Evolutionary conservation across 2,329 filamentous ascomycete genomes (phyloP).

Genomic region (Ophiocordyceps sinensis): DNA sequence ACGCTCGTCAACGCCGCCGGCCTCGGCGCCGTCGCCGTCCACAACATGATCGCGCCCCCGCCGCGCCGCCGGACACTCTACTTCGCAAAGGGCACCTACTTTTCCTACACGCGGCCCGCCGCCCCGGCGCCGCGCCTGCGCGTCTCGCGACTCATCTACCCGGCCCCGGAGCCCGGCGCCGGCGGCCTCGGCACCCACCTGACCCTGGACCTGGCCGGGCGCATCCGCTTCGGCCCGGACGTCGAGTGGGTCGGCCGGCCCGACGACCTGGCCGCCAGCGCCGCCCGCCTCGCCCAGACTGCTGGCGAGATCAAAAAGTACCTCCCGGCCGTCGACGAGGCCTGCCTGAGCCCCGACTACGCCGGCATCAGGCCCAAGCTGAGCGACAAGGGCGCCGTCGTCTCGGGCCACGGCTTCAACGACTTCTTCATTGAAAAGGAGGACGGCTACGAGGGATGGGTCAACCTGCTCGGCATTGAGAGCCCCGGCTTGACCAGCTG

Average conservation of each 20-base stretch:
- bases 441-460: constrained; percentile 65
- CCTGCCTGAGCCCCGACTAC: constrained; percentile 64
- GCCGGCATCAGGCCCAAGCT: constrained; percentile 87
- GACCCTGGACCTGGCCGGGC: constrained; percentile 74
- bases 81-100: constrained; percentile 94
- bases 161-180: constrained; percentile 66
- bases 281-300: constrained; percentile 47
- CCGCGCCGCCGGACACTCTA: constrained; percentile 44
- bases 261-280: constrained; percentile 53
- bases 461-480: constrained; percentile 87
- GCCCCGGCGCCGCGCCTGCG: constrained; percentile 35
- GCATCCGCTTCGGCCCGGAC: constrained; percentile 84
- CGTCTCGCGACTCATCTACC: constrained; percentile 69
- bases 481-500: constrained; percentile 81
- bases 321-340: constrained; percentile 56
- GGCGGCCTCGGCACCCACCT: constrained; percentile 86
- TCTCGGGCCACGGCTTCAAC: constrained; percentile 52
- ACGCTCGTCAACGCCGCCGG: constrained; percentile 79
- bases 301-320: constrained; percentile 65
- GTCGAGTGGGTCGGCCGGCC: constrained; percentile 79
- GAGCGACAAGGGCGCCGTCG: constrained; percentile 41
- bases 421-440: constrained; percentile 76
- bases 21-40: constrained; percentile 58
- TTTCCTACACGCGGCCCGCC: constrained; percentile 48
- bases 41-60: constrained; percentile 64